Base-by-base conservation (phyloP, 1,284 basidiomycete species). In the Pseudozyma flocculosa region DNA sequence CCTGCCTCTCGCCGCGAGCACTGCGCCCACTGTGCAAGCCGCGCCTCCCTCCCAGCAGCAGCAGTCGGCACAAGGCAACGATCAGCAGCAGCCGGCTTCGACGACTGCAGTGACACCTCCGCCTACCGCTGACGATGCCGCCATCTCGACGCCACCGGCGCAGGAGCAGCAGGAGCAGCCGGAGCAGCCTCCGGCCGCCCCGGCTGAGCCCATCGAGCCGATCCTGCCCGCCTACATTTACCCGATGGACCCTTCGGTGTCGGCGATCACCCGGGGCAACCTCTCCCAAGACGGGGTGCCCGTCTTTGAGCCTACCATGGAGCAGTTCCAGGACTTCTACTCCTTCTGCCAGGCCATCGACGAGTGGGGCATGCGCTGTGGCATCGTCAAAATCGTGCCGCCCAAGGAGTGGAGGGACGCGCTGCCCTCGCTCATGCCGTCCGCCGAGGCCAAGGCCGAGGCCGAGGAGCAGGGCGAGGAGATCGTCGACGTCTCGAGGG, bases 261-360 rank as follows among this genome's bases (percentile, higher is more conserved):
- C 40, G 10, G 8, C 19, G 9, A 17, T 22, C 17, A 18, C 30
- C 8, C 29, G 21, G 15, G 55, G 38, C 21, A 40, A 45, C 38
- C 14, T 52, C 2, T 49, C 56, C 21, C 59, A 60, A 23, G 65
- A 70, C 10, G 75, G 72, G 19, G 52, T 78, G 17, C 75, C 75
- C 38, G 74, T 78, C n/a, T 78, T 78, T 39, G 48, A 68, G 45
- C 75, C 75, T 11, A 76, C 74, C 18, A 72, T 76, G 68, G 66
- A 62, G 41, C 66, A 76, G 43, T 78, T 78, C 42, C 42, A 50
- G 15, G 73, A 78, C 63, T 78, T 78, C 40, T 73, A 78, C 43
- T 60, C 64, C 14, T 71, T 65, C 52, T 75, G 72, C 50, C 55
- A 70, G 30, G 67, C 66, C 32, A 70, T 78, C 50, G 73, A 78